A percentile compares a stretch with the other conserved stretches of the same genome.
Evolutionary conservation across 768 basidiomycete genomes (phyloP).

Genomic region (Panaeolus cyanescens): DNA sequence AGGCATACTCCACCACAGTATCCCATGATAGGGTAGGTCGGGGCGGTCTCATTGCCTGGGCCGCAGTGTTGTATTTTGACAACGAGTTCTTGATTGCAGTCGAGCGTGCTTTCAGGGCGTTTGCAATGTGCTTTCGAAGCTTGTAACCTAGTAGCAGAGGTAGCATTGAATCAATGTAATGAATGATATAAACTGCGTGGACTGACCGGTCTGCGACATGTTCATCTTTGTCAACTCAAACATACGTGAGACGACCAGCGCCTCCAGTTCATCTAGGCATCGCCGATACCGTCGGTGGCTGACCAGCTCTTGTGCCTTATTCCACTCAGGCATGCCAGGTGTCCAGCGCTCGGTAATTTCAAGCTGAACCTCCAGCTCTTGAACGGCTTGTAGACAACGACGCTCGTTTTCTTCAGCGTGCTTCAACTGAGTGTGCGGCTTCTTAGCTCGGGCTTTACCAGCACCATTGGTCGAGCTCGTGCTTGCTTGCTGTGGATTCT

Average conservation of each 20-base stretch:
- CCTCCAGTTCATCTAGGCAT: slow-evolving; percentile 18
- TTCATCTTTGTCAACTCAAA: slow-evolving; percentile 25
- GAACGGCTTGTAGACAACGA: slow-evolving; percentile 22
- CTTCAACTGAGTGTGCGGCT: too few species aligned
- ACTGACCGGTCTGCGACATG: slow-evolving; percentile 25
- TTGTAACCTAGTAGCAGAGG: slow-evolving; percentile 22
- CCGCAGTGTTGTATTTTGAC: slow-evolving; percentile 23
- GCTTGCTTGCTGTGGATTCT: too few species aligned
- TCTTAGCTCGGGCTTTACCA: not conserved
- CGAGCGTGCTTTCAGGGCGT: slow-evolving; percentile 20
- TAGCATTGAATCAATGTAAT: not conserved
- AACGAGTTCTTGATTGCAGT: slow-evolving; percentile 24
- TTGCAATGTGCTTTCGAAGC: slow-evolving; percentile 19
- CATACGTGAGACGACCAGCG: slow-evolving; percentile 18
- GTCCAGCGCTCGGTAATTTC: slow-evolving; percentile 28
- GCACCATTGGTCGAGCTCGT: not conserved
- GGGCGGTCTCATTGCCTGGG: not conserved
- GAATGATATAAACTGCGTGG: not conserved
- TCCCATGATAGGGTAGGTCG: slow-evolving; percentile 6
- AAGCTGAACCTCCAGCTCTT: slow-evolving; percentile 23
- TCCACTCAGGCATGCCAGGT: slow-evolving; percentile 23
- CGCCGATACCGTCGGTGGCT: slow-evolving; percentile 19
- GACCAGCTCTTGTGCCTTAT: slow-evolving; percentile 15
- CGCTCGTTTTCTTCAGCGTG: slow-evolving; percentile 9
- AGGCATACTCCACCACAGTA: slow-evolving; percentile 8